These are phyloP conservation scores for Herpetospermum pedunculosum DNA, from an alignment of 306 rosid genomes.

Conservation along the genomic window DNA sequence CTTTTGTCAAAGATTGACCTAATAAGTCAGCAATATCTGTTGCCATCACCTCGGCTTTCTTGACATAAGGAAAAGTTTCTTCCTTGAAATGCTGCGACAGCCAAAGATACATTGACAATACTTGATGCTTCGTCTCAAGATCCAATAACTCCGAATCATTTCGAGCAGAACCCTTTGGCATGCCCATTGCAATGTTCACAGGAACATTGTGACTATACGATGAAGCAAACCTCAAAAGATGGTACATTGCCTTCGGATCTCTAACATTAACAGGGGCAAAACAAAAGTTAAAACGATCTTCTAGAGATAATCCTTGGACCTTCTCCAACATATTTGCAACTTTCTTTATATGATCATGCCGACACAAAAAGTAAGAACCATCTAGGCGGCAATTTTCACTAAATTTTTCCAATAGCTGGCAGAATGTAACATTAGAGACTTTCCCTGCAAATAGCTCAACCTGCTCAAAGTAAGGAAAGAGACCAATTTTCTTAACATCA, in stretches of 20 bases:
- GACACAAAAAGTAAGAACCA: constrained; percentile 68
- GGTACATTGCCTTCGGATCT: constrained; percentile 85
- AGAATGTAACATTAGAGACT: constrained; percentile 41
- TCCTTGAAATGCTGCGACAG: constrained; percentile 61
- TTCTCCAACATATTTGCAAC: constrained; percentile 87
- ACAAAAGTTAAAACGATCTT: constrained; percentile 74
- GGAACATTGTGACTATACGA: constrained; percentile 55
- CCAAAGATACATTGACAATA: constrained; percentile 78
- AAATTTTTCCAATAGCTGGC: constrained; percentile 53
- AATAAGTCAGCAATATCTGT: constrained; percentile 47
- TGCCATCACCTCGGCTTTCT: constrained; percentile 78
- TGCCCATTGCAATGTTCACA: constrained; percentile 71
- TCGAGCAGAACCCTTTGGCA: constrained; percentile 62
- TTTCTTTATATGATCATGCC: constrained; percentile 68
- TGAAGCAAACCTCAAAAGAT: constrained; percentile 68
- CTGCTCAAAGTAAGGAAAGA: constrained; percentile 76
- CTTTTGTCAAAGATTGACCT: constrained; percentile 51
- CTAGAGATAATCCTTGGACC: constrained; percentile 55
- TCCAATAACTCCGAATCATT: constrained; percentile 74
- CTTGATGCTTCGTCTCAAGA: constrained; percentile 89
- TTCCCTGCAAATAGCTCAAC: constrained; percentile 70
- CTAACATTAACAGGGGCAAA: constrained; percentile 86
- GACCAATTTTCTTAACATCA: constrained; percentile 53
- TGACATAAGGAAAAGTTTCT: constrained; percentile 58
- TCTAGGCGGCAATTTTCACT: constrained; percentile 71